A percentile compares a stretch with the other conserved stretches of the same genome.
phyloP scores from a whole-genome alignment of 2,329 filamentous ascomycete genomes.

The Fusarium sp. region DNA sequence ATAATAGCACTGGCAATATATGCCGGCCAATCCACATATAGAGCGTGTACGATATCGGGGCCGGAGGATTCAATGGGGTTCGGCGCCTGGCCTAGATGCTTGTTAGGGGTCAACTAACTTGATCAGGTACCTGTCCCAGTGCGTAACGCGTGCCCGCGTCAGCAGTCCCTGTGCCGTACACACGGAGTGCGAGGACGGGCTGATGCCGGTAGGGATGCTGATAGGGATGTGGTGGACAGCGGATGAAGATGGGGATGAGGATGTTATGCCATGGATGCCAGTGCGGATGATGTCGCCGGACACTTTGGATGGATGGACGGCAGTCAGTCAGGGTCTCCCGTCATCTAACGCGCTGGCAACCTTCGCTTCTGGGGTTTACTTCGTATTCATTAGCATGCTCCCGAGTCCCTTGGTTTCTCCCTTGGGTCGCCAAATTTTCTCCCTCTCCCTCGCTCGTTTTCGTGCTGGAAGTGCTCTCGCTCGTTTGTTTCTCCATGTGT shows the following conservation, averaged over 20 bases:
- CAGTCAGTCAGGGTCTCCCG: slow-evolving; percentile 32
- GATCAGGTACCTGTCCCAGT: slow-evolving; percentile 20
- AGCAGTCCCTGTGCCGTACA: slow-evolving; percentile 36
- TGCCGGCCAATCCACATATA: slow-evolving; percentile 11
- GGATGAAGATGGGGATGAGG: slow-evolving; percentile 18
- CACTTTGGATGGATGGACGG: slow-evolving; percentile 15
- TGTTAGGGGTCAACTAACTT: slow-evolving; percentile 5
- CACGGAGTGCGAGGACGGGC: slow-evolving; percentile 23
- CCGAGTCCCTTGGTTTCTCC: slow-evolving; percentile 30
- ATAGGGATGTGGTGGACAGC: slow-evolving; percentile 37
- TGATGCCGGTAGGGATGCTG: slow-evolving; percentile 38
- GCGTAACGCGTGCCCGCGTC: slow-evolving; percentile 21
- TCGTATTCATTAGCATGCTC: slow-evolving; percentile 35
- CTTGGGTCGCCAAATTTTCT: slow-evolving; percentile 18
- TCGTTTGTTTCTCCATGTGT: neutral
- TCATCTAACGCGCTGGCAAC: slow-evolving; percentile 26
- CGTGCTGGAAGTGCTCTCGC: slow-evolving; percentile 1
- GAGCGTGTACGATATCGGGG: slow-evolving; percentile 16
- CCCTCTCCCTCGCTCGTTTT: slow-evolving; percentile 22
- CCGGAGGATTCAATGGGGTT: slow-evolving; percentile 8
- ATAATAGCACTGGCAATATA: slow-evolving; percentile 5
- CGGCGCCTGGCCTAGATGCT: slow-evolving; percentile 20
- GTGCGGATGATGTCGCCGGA: slow-evolving; percentile 12
- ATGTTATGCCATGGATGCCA: neutral
- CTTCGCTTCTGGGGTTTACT: slow-evolving; percentile 40